A percentile compares a stretch with the other conserved stretches of the same genome.
phyloP scores from a whole-genome alignment of 1,139 yeast genomes.

The Blastobotrys arbuscula region DNA sequence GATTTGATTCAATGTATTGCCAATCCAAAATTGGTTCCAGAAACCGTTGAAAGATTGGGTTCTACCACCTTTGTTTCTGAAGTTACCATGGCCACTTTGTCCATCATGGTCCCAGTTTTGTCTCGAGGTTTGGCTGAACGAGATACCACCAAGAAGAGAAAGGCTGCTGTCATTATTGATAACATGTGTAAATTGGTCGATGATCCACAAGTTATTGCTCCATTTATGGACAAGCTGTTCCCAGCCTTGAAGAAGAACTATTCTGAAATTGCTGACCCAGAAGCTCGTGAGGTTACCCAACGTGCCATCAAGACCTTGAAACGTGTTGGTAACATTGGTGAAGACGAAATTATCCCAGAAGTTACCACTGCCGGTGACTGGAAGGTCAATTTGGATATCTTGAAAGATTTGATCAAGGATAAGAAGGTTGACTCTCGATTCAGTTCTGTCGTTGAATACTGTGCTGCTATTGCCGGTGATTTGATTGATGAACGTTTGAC shows the following conservation, averaged over 20 bases:
- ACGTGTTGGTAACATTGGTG: slow-evolving; percentile 98
- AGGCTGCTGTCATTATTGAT: slow-evolving; percentile 98
- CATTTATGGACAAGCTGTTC: slow-evolving; percentile 90
- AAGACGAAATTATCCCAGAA: slow-evolving; percentile 86
- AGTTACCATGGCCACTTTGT: slow-evolving; percentile 98
- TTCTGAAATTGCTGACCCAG: slow-evolving; percentile 98
- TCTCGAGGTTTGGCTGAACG: slow-evolving; percentile 99
- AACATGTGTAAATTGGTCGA: slow-evolving; percentile 99
- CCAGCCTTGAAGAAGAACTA: slow-evolving; percentile 94
- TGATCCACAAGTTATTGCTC: slow-evolving; percentile 99
- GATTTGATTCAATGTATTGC: slow-evolving; percentile 95
- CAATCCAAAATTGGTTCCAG: slow-evolving; percentile 94
- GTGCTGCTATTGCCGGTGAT: slow-evolving; percentile 97
- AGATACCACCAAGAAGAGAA: slow-evolving; percentile 98
- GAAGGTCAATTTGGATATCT: slow-evolving; percentile 75
- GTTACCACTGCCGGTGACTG: slow-evolving; percentile 98
- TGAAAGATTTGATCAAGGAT: slow-evolving; percentile 63
- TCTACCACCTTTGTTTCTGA: slow-evolving; percentile 99
- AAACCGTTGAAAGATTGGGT: slow-evolving; percentile 97
- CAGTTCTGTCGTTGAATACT: slow-evolving; percentile 67
- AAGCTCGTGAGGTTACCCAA: slow-evolving; percentile 96
- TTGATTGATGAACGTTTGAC: slow-evolving; percentile 97
- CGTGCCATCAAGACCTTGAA: slow-evolving; percentile 96
- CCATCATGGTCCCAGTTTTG: slow-evolving; percentile 98
- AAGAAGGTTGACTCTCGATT: slow-evolving; percentile 72